Percentiles rank a stretch among this genome's conserved stretches.
Conservation (phyloP, 2,329 filamentous ascomycete species). For the Didymella segeticola region DNA sequence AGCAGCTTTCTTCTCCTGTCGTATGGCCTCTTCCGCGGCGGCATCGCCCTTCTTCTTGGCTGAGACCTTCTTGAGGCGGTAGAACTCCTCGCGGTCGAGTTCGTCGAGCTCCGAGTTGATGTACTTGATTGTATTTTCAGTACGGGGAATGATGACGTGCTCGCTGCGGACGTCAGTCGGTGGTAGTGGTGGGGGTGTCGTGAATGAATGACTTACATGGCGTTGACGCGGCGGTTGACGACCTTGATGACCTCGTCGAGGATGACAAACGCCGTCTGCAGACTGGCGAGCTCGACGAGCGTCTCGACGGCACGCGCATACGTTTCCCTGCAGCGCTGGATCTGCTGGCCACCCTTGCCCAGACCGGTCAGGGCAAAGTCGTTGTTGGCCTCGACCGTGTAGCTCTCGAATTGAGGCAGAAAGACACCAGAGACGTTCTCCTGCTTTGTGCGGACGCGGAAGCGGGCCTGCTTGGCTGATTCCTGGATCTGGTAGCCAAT, state of each 20-base stretch:
- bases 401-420: slow-evolving; percentile 91
- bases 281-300: slow-evolving; percentile 88
- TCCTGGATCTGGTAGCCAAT: slow-evolving; percentile 98
- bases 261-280: slow-evolving; percentile 98
- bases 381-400: slow-evolving; percentile 84
- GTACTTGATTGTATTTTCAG: slow-evolving; percentile 99
- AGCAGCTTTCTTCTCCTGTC: slow-evolving; percentile 52
- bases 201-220: slow-evolving; percentile 70
- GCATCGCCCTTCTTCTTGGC: slow-evolving; percentile 68
- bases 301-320: slow-evolving; percentile 96
- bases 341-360: slow-evolving; percentile 96
- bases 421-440: slow-evolving; percentile 98
- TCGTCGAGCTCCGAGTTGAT: slow-evolving; percentile 99
- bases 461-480: slow-evolving; percentile 89
- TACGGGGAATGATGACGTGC: slow-evolving; percentile 95
- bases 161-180: slow-evolving; percentile 60
- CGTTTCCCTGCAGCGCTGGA: slow-evolving; percentile 92
- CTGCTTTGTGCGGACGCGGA: slow-evolving; percentile 92
- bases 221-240: slow-evolving; percentile 96
- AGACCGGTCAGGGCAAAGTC: slow-evolving; percentile 96
- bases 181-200: too few species aligned
- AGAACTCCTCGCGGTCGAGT: slow-evolving; percentile 97
- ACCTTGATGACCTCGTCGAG: slow-evolving; percentile 99
- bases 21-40: slow-evolving; percentile 47
- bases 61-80: slow-evolving; percentile 92